Evolutionary conservation across 768 basidiomycete genomes (phyloP).

Genomic region (Panaeolus papilionaceus): DNA sequence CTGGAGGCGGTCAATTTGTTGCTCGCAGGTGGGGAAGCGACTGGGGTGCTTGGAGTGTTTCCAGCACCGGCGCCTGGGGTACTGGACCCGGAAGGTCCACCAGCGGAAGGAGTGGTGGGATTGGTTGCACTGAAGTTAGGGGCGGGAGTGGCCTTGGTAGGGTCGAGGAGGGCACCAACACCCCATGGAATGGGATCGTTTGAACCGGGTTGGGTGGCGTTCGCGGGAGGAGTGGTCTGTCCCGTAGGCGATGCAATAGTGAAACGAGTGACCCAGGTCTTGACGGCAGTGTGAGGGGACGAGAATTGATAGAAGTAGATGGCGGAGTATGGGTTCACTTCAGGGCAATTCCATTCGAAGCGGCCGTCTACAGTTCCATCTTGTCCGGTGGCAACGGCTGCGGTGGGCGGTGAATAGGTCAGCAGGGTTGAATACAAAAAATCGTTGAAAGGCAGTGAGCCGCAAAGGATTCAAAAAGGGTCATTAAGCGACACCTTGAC

Average conservation of each 20-base stretch:
- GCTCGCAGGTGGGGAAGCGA: not conserved
- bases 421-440: not conserved
- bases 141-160: constrained; percentile 45
- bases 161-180: constrained; percentile 58
- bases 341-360: constrained; percentile 69
- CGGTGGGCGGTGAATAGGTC: not conserved
- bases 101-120: constrained; percentile 19
- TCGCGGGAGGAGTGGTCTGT: constrained; percentile 50
- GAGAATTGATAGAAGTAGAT: constrained; percentile 88
- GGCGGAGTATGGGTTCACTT: constrained; percentile 63
- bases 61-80: not conserved
- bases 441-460: not conserved
- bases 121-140: constrained; percentile 32
- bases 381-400: constrained; percentile 65
- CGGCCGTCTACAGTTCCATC: constrained; percentile 66
- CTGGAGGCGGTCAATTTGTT: not conserved
- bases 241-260: constrained; percentile 64
- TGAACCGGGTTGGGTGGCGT: constrained; percentile 59
- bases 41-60: not conserved
- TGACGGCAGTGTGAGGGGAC: constrained; percentile 42
- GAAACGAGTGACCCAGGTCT: constrained; percentile 80
- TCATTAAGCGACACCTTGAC: not conserved
- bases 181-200: constrained; percentile 71
- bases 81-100: not conserved
- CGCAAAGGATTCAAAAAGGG: not conserved